Evolutionary conservation across 257 asterid species (phyloP), one percentile per base, ranked within the genome.

Genomic region (Avicennia marina): DNA sequence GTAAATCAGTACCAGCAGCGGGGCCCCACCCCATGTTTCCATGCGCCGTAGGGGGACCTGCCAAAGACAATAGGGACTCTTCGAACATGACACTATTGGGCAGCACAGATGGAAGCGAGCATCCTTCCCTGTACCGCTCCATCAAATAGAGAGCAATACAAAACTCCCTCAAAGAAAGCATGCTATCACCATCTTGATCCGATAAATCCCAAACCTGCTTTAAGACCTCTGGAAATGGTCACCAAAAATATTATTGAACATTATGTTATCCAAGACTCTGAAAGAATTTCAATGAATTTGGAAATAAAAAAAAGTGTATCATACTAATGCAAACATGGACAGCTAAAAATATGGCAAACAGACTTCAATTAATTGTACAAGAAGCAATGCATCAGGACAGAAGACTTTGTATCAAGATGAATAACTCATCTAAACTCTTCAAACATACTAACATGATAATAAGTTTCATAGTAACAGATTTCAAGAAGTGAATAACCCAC

Each of bases 201-300:
- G 98, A 81, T 72, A 91, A 72, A 74, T 91, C 98, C 98, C 98
- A 91, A 22, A 91, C 82, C 84, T 91, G 94, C 90, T 88, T 91
- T 67, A 88, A 72, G 71, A 85, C 84, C 89, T 91, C 98, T 91
- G 95, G 32, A 53, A 76, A 73, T 73, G 56, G 56, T 41, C 65
- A 70, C 58, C 39, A 65, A 45, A 56, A 56, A 49, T 21, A 52
- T 51, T 51, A 56, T 58, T 56, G 5, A 67, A 65, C 57, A 59
- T 56, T n/a, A n/a, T n/a, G n/a, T n/a, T n/a, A n/a, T n/a, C n/a
- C n/a, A n/a, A n/a, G n/a, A n/a, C n/a, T n/a, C n/a, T n/a, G n/a
- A n/a, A n/a, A n/a, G n/a, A n/a, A n/a, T n/a, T n/a, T n/a, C n/a
- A n/a, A n/a, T n/a, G n/a, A n/a, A n/a, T n/a, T n/a, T n/a, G n/a